Evolutionary conservation across 73 alveolate genomes (phyloP).

Genomic region (Stentor roeselii): DNA sequence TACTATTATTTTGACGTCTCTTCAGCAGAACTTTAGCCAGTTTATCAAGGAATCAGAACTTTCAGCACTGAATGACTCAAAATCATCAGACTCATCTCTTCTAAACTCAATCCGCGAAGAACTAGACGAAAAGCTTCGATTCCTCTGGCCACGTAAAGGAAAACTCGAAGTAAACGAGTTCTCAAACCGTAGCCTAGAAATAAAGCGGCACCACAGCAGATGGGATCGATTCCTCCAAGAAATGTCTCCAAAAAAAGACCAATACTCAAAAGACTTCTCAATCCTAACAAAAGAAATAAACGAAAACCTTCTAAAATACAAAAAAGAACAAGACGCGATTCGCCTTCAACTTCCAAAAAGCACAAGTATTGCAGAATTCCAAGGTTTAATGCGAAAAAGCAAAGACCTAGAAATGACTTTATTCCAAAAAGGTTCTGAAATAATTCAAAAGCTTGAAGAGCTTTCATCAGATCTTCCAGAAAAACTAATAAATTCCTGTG

Average conservation of each 20-base stretch:
- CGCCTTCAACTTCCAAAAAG: slow-evolving; percentile 66
- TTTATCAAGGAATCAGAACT: slow-evolving; percentile 48
- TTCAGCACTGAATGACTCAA: slow-evolving; percentile 47
- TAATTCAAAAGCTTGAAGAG: slow-evolving; percentile 52
- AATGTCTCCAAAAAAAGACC: slow-evolving; percentile 61
- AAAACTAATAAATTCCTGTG: slow-evolving; percentile 47
- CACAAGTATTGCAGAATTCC: slow-evolving; percentile 80
- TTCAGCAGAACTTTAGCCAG: slow-evolving; percentile 54
- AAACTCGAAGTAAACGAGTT: slow-evolving; percentile 91
- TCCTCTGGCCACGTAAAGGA: slow-evolving; percentile 94
- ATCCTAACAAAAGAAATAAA: slow-evolving; percentile 57
- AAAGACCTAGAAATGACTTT: slow-evolving; percentile 70
- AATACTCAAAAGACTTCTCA: slow-evolving; percentile 65
- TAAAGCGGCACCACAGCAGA: slow-evolving; percentile 78
- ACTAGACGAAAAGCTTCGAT: slow-evolving; percentile 82
- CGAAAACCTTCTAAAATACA: slow-evolving; percentile 59
- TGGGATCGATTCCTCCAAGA: slow-evolving; percentile 76
- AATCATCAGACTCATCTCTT: slow-evolving; percentile 57
- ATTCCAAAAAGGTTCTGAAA: slow-evolving; percentile 62
- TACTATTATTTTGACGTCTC: slow-evolving; percentile 42
- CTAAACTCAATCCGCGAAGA: slow-evolving; percentile 74
- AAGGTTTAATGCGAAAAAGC: slow-evolving; percentile 76
- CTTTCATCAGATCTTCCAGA: slow-evolving; percentile 57
- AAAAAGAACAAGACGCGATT: slow-evolving; percentile 64
- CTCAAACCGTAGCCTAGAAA: slow-evolving; percentile 73